Conservation (phyloP, 73 alveolate species). For the Diophrys appendiculata region DNA sequence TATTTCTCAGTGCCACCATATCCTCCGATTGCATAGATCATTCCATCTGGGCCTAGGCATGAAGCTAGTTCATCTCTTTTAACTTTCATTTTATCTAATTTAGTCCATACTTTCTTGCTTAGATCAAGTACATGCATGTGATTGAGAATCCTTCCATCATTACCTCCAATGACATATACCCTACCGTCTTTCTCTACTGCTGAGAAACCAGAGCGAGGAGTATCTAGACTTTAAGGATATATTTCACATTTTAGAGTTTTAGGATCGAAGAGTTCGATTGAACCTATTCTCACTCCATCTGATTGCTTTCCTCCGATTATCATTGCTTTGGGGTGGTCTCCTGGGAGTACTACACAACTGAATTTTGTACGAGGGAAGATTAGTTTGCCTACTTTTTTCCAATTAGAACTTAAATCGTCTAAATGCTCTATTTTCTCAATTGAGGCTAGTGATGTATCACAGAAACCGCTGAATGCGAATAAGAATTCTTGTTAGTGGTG, state of each 20-base stretch:
- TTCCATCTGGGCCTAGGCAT: conserved; percentile 82
- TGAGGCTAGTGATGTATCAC: too few species aligned
- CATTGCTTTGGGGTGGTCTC: too few species aligned
- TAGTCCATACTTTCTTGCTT: conserved; percentile 39
- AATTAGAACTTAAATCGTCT: too few species aligned
- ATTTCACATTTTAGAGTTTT: conserved; percentile 41
- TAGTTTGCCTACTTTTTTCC: too few species aligned
- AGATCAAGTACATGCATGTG: conserved; percentile 67
- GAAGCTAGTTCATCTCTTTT: conserved; percentile 49
- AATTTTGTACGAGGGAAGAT: neutral
- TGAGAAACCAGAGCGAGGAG: conserved; percentile 83
- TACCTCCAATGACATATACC: conserved; percentile 79
- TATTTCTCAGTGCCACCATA: conserved; percentile 2
- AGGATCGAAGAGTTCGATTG: conserved; percentile 66
- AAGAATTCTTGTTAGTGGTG: too few species aligned
- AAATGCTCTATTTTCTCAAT: too few species aligned
- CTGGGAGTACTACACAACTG: neutral
- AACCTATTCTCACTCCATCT: conserved; percentile 67
- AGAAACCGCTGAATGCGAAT: too few species aligned
- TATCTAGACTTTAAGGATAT: conserved; percentile 50
- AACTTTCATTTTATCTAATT: conserved; percentile 34
- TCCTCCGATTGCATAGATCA: conserved; percentile 91
- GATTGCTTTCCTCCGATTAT: conserved; percentile 83
- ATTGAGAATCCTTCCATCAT: conserved; percentile 76
- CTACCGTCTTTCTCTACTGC: conserved; percentile 47